Evolutionary conservation across 306 rosid genomes (phyloP).

Genomic region (Coriaria nepalensis): DNA sequence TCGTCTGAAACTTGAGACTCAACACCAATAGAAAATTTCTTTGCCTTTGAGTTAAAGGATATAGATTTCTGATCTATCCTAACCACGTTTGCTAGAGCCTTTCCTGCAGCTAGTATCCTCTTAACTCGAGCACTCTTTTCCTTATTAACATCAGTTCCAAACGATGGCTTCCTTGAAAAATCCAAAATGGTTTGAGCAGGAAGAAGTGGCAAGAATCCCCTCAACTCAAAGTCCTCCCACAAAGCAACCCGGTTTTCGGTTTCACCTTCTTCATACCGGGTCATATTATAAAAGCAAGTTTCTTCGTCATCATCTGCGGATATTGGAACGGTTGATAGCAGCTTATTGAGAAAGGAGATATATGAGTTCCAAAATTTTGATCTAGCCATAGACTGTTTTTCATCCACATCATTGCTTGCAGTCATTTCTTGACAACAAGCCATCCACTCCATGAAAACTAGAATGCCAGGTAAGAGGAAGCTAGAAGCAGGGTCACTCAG

Average conservation of each 20-base stretch:
- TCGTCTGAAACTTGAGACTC: slow-evolving; percentile 39
- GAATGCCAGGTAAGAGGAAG: slow-evolving; percentile 73
- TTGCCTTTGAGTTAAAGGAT: slow-evolving; percentile 46
- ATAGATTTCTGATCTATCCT: slow-evolving; percentile 49
- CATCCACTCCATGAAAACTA: slow-evolving; percentile 90
- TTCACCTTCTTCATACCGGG: slow-evolving; percentile 82
- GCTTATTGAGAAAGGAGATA: slow-evolving; percentile 59
- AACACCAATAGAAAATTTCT: slow-evolving; percentile 52
- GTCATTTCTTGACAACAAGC: slow-evolving; percentile 67
- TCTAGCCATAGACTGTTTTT: slow-evolving; percentile 46
- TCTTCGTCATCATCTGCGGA: slow-evolving; percentile 57
- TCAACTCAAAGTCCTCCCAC: slow-evolving; percentile 88
- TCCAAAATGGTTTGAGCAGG: slow-evolving; percentile 88
- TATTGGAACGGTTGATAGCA: slow-evolving; percentile 39
- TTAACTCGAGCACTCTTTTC: slow-evolving; percentile 53
- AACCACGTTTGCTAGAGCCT: slow-evolving; percentile 57
- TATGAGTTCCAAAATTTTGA: slow-evolving; percentile 69
- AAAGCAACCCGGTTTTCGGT: slow-evolving; percentile 83
- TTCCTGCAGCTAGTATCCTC: slow-evolving; percentile 86
- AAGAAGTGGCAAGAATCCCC: slow-evolving; percentile 85
- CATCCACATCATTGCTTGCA: slow-evolving; percentile 50
- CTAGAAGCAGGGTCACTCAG: slow-evolving; percentile 57
- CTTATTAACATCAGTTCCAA: slow-evolving; percentile 65
- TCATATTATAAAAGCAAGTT: slow-evolving; percentile 70
- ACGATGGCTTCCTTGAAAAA: slow-evolving; percentile 67